phyloP scores from a whole-genome alignment of 495 filamentous ascomycete species.

The Hamigera avellanea region DNA sequence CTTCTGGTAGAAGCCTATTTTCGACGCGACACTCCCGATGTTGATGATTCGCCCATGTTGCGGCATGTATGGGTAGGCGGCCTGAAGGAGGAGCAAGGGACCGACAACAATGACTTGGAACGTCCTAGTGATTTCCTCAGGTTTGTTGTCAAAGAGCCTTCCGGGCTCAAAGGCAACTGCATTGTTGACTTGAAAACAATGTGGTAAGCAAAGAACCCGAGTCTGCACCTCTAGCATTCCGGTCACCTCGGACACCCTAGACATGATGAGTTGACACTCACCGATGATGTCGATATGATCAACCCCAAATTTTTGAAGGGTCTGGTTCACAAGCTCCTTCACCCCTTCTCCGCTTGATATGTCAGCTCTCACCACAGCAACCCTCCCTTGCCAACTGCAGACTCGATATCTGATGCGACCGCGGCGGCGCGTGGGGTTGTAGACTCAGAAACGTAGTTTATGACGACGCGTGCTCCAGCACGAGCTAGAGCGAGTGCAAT shows the following conservation, averaged over 20 bases:
- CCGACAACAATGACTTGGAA: conserved; percentile 33
- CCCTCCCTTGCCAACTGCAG: not conserved
- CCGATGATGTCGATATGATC: conserved; percentile 14
- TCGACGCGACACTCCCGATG: conserved; percentile 35
- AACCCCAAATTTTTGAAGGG: no score
- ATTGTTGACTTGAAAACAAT: not conserved
- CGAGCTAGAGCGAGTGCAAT: conserved; percentile 10
- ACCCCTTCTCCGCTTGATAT: conserved; percentile 10
- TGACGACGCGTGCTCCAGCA: conserved; percentile 9
- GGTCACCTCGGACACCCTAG: no score
- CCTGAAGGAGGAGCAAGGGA: conserved; percentile 26
- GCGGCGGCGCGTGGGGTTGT: not conserved
- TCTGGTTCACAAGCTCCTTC: conserved; percentile 4
- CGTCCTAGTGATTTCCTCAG: conserved; percentile 19
- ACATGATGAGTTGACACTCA: no score
- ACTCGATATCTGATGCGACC: not conserved
- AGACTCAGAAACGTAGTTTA: conserved; percentile 1
- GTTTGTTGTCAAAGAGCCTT: conserved; percentile 1
- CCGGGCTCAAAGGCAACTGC: not conserved
- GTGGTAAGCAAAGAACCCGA: no score
- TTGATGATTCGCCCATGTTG: conserved; percentile 42
- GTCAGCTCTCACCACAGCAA: conserved; percentile 22
- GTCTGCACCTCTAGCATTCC: no score
- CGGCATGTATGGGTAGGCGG: conserved; percentile 35
- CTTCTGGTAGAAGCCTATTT: conserved; percentile 22